phyloP scores from a whole-genome alignment of 2,329 filamentous ascomycete species.

The Cordyceps javanica region DNA sequence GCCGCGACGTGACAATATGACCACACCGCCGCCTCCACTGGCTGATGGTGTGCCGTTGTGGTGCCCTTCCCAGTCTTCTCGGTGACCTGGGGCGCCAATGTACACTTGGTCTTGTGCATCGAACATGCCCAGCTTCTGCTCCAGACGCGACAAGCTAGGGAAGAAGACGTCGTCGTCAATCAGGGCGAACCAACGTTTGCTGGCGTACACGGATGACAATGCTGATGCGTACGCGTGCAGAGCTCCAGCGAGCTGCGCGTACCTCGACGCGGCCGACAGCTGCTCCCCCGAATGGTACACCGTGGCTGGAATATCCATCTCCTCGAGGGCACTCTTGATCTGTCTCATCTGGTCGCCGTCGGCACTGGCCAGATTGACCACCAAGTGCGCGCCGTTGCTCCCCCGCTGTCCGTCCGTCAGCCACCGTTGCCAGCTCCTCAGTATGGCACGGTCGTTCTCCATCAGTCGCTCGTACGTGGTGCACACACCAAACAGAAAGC shows the following conservation, averaged over 20 bases:
- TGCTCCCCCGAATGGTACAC: conserved; percentile 26
- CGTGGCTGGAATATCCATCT: conserved; percentile 33
- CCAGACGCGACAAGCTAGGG: conserved; percentile 34
- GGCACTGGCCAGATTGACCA: conserved; percentile 36
- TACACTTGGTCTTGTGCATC: conserved; percentile 29
- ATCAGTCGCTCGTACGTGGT: conserved; percentile 36
- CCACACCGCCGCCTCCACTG: conserved; percentile 38
- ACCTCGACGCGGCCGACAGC: conserved; percentile 28
- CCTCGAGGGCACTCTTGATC: conserved; percentile 25
- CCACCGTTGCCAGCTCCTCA: conserved; percentile 40
- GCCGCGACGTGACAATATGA: conserved; percentile 34
- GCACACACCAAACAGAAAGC: conserved; percentile 37
- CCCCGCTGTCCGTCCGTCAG: conserved; percentile 35
- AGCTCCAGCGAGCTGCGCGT: conserved; percentile 32
- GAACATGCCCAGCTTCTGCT: conserved; percentile 31
- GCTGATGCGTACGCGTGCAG: conserved; percentile 28
- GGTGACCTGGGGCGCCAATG: conserved; percentile 38
- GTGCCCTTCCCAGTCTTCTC: conserved; percentile 34
- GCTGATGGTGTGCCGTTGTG: conserved; percentile 32
- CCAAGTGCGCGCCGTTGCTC: conserved; percentile 36
- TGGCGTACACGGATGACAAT: conserved; percentile 28
- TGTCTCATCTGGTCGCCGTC: conserved; percentile 26
- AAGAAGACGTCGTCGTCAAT: conserved; percentile 43
- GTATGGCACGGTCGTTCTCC: conserved; percentile 31
- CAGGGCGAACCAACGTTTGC: conserved; percentile 37